phyloP scores from a whole-genome alignment of 2,329 filamentous ascomycete genomes.

The Sporothrix dimorphospora region DNA sequence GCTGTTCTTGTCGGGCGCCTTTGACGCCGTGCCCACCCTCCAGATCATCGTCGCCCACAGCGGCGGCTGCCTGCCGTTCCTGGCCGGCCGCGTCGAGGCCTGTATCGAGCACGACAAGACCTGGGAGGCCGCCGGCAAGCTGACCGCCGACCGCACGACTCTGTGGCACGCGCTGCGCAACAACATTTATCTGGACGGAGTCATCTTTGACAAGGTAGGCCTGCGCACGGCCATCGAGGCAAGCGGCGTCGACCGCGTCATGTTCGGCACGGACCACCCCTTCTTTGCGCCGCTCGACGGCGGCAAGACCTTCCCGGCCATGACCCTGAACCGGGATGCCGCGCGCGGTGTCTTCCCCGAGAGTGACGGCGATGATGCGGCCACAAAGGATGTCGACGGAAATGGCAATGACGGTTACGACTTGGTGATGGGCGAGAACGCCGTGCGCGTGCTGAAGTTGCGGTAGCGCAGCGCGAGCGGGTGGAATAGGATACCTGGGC shows the following conservation, averaged over 20 bases:
- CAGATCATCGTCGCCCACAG: slow-evolving; percentile 79
- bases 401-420: slow-evolving; percentile 24
- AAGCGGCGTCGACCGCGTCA: slow-evolving; percentile 65
- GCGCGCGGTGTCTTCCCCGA: slow-evolving; percentile 33
- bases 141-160: slow-evolving; percentile 49
- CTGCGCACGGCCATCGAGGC: slow-evolving; percentile 68
- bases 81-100: slow-evolving; percentile 80
- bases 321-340: slow-evolving; percentile 67
- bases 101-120: slow-evolving; percentile 79
- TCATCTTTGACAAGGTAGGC: slow-evolving; percentile 73
- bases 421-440: slow-evolving; percentile 29
- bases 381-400: background rate
- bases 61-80: slow-evolving; percentile 79
- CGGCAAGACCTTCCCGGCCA: slow-evolving; percentile 62
- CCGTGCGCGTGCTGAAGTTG: slow-evolving; percentile 27
- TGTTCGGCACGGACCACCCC: slow-evolving; percentile 80
- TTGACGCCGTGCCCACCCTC: slow-evolving; percentile 69
- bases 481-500: no score
- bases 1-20: slow-evolving; percentile 80
- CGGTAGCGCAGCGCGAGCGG: background rate
- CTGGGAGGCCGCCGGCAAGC: slow-evolving; percentile 64
- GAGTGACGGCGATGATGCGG: background rate
- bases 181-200: slow-evolving; percentile 82
- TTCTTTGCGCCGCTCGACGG: slow-evolving; percentile 72
- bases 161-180: slow-evolving; percentile 59